Evolutionary conservation across 768 basidiomycete species (phyloP), one percentile per base, ranked within the genome.

Genomic region (Hygrophorus pudorinus): DNA sequence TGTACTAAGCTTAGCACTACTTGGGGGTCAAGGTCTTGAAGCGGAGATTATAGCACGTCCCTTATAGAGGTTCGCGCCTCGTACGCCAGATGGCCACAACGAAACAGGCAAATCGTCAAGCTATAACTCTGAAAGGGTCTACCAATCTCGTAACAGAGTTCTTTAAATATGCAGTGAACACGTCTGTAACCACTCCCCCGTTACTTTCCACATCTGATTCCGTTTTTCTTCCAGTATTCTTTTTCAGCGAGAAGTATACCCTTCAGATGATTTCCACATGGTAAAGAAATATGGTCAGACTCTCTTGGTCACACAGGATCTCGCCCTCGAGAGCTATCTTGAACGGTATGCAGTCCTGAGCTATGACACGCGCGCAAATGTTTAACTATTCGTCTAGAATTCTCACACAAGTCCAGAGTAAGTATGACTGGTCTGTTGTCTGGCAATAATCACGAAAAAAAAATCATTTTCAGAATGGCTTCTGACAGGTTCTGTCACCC

Each of bases 121-220:
- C 84, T 3, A 94, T 98, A 52, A 93, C 89, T 0, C 82, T 99
- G 63, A 96, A 97, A 57, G 96, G 96, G 2, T 94, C 91, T 0
- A 90, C 91, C 2, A 74, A 79, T 32, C 73, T 97, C 14, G 94
- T 98, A 45, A 94, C 91, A 0, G 96, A 99, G 56, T 98, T 99
- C 73, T 98, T 99, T 74, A 97, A 97, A 68, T 98, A 92, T 64
- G 86, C 89, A n/a, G 90, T 91, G 53, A 96, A 96, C 69, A 92
- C 85, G 91, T 92, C 56, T 51, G 86, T 71, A 14, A 24, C 31
- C 33, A 10, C 7, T 31, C 5, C 28, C 51, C 17, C 6, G 42
- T 13, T 39, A 30, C 33, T 42, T 21, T 20, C 28, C 8, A 17
- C 0, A 14, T 5, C 31, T 27, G 10, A 42, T 40, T n/a, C 18